Percentiles rank a stretch among this genome's conserved stretches.
These are phyloP conservation scores for Udeniomyces megalosporus DNA, from an alignment of 768 basidiomycete genomes.

Conservation along the genomic window DNA sequence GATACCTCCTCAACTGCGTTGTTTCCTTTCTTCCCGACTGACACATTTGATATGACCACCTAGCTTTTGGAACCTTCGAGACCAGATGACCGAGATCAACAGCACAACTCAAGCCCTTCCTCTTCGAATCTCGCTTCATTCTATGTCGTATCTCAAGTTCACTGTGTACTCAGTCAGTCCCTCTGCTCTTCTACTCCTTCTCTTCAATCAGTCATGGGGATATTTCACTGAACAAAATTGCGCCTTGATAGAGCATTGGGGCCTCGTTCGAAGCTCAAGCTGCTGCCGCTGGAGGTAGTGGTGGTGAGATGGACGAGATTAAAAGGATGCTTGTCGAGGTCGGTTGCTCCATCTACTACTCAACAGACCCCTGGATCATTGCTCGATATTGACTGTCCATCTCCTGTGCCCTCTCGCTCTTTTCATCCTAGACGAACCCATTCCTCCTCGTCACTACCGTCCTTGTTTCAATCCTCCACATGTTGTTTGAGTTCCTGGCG, in stretches of 20 bases:
- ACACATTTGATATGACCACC: no score
- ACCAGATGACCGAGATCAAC: constrained; percentile 72
- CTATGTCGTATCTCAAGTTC: constrained; percentile 48
- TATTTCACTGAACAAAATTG: constrained; percentile 44
- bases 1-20: neutral
- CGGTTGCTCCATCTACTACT: constrained; percentile 4
- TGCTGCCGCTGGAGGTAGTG: constrained; percentile 9
- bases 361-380: no score
- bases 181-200: neutral
- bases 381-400: neutral
- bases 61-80: constrained; percentile 33
- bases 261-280: constrained; percentile 11
- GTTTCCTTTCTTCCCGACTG: neutral
- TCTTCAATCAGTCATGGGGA: neutral
- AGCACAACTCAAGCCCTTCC: constrained; percentile 61
- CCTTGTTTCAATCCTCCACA: constrained; percentile 71
- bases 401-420: constrained; percentile 40
- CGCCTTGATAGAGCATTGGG: constrained; percentile 50
- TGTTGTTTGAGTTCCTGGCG: constrained; percentile 80
- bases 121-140: constrained; percentile 63
- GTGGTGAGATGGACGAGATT: constrained; percentile 57
- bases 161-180: neutral
- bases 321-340: constrained; percentile 69
- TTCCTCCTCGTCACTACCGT: constrained; percentile 74
- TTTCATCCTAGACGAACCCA: constrained; percentile 36